These are phyloP conservation scores for Cladophialophora immunda DNA, from an alignment of 2,329 filamentous ascomycete genomes.

Conservation along the genomic window DNA sequence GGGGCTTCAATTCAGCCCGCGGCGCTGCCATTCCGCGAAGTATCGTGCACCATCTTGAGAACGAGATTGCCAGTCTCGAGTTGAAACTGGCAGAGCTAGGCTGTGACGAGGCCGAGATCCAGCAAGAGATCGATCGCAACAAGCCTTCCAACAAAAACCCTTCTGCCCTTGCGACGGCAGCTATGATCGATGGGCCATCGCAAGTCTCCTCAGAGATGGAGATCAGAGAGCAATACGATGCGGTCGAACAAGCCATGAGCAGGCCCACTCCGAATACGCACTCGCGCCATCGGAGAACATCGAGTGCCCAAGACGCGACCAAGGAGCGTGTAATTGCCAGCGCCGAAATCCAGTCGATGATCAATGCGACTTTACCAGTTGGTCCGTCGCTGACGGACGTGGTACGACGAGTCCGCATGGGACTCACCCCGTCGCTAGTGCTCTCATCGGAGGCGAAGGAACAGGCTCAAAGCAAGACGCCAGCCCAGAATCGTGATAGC, in stretches of 20 bases:
- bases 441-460: slow-evolving; percentile 13
- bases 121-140: background rate
- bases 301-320: slow-evolving; percentile 6
- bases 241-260: slow-evolving; percentile 3
- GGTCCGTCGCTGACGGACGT: slow-evolving; percentile 39
- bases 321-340: slow-evolving; percentile 24
- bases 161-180: slow-evolving; percentile 6
- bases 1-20: slow-evolving; percentile 9
- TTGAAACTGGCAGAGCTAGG: slow-evolving; percentile 13
- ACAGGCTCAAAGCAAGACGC: slow-evolving; percentile 2
- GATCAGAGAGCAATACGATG: slow-evolving; percentile 3
- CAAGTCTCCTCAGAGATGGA: slow-evolving; percentile 4
- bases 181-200: slow-evolving; percentile 4
- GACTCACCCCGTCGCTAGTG: slow-evolving; percentile 41
- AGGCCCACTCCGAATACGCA: slow-evolving; percentile 1
- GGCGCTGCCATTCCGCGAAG: slow-evolving; percentile 20
- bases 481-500: slow-evolving; percentile 2
- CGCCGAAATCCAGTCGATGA: slow-evolving; percentile 28
- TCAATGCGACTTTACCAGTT: slow-evolving; percentile 25
- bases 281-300: slow-evolving; percentile 1
- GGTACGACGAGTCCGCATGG: slow-evolving; percentile 42
- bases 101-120: background rate
- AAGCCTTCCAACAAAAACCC: slow-evolving; percentile 4
- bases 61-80: slow-evolving; percentile 16
- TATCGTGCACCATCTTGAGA: slow-evolving; percentile 19